phyloP scores from a whole-genome alignment of 2,329 filamentous ascomycete species.

The Penicillium sp. region DNA sequence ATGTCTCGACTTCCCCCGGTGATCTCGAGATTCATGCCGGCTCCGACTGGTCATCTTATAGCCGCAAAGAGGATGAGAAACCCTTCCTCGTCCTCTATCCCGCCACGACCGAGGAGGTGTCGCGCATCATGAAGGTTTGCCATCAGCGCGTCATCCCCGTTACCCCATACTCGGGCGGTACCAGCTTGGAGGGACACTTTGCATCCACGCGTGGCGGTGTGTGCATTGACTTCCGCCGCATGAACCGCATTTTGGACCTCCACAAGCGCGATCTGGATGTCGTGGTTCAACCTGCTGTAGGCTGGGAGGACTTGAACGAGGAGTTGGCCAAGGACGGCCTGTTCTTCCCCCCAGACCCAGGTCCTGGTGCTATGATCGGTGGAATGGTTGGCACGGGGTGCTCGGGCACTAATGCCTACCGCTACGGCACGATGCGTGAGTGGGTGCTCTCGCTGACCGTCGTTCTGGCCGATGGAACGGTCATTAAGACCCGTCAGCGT shows the following conservation, averaged over 20 bases:
- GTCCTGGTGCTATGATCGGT: constrained; percentile 89
- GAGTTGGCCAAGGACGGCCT: constrained; percentile 73
- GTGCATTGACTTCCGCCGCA: constrained; percentile 82
- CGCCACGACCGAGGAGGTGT: constrained; percentile 78
- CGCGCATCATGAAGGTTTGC: constrained; percentile 87
- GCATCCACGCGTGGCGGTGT: constrained; percentile 81
- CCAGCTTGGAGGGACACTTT: constrained; percentile 88
- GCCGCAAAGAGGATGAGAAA: constrained; percentile 48
- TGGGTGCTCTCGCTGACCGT: constrained; percentile 89
- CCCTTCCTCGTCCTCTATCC: constrained; percentile 75
- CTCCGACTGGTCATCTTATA: constrained; percentile 67
- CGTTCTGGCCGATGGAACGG: constrained; percentile 85
- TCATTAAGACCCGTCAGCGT: constrained; percentile 87
- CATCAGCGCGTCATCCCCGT: constrained; percentile 81
- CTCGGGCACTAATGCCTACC: constrained; percentile 83
- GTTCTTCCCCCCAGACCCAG: constrained; percentile 92
- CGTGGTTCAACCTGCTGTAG: constrained; percentile 78
- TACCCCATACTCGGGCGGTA: constrained; percentile 85
- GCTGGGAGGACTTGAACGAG: constrained; percentile 87
- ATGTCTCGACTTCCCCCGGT: constrained; percentile 63
- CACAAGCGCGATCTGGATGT: constrained; percentile 80
- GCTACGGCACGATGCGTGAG: constrained; percentile 93
- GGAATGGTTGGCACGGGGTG: constrained; percentile 65
- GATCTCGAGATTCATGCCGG: constrained; percentile 65
- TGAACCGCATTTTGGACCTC: constrained; percentile 79